phyloP scores from a whole-genome alignment of 1,139 yeast species.

The Kurtzmaniella quercitrusa region DNA sequence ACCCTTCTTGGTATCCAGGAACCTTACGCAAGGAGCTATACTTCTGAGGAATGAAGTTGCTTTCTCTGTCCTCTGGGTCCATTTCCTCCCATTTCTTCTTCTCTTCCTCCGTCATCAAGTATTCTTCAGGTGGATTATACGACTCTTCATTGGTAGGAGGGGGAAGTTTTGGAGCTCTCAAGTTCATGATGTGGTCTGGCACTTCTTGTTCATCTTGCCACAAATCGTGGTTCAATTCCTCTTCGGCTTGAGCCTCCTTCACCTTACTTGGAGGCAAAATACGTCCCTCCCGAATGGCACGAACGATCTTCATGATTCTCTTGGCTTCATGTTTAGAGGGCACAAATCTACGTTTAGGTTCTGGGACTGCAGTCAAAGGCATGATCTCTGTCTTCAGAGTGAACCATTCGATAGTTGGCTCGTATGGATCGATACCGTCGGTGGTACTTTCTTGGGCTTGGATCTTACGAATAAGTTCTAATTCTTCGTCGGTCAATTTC shows the following conservation, averaged over 20 bases:
- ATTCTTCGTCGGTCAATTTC: conserved; percentile 83
- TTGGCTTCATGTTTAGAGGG: conserved; percentile 97
- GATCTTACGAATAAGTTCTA: conserved; percentile 81
- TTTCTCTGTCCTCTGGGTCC: conserved; percentile 76
- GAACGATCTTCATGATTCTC: conserved; percentile 91
- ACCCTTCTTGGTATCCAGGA: conserved; percentile 83
- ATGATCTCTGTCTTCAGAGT: conserved; percentile 79
- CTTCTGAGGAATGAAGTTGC: conserved; percentile 79
- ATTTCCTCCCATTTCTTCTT: conserved; percentile 63
- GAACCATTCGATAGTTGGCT: conserved; percentile 94
- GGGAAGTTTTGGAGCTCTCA: conserved; percentile 91
- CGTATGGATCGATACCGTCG: conserved; percentile 80
- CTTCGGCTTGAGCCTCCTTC: conserved; percentile 48
- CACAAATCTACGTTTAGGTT: conserved; percentile 93
- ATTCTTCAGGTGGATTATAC: conserved; percentile 97
- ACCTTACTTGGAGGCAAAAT: conserved; percentile 70
- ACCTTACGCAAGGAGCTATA: conserved; percentile 80
- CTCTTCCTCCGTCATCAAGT: conserved; percentile 77
- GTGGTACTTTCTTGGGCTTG: conserved; percentile 84
- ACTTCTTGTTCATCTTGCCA: conserved; percentile 71
- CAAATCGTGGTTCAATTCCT: conserved; percentile 59
- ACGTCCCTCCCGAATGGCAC: conserved; percentile 94
- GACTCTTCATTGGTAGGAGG: conserved; percentile 98
- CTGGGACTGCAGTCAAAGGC: conserved; percentile 93
- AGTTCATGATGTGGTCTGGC: conserved; percentile 74